A percentile compares a stretch with the other conserved stretches of the same genome.
Conservation (phyloP, 1,139 yeast species). For the Candida tetrigidarum region DNA sequence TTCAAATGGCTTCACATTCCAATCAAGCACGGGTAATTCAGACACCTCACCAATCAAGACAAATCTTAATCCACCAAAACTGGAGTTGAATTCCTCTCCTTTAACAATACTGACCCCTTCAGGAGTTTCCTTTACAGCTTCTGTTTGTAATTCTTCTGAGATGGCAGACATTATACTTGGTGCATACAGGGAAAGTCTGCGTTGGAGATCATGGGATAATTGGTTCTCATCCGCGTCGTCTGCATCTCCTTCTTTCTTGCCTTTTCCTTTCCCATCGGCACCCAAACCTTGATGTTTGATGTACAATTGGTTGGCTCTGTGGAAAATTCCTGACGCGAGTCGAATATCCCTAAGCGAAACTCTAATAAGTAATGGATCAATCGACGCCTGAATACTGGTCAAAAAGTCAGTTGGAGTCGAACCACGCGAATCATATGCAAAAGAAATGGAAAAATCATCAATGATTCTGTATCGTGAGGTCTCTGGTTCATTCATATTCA, state of each 20-base stretch:
- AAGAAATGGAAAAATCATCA: conserved; percentile 86
- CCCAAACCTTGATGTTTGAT: conserved; percentile 29
- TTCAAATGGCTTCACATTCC: conserved; percentile 76
- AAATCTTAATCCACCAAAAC: conserved; percentile 80
- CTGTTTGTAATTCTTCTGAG: conserved; percentile 23
- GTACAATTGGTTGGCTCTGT: conserved; percentile 68
- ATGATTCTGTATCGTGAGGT: conserved; percentile 68
- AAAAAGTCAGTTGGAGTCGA: conserved; percentile 60
- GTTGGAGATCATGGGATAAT: conserved; percentile 66
- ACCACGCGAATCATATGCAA: conserved; percentile 73
- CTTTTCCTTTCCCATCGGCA: conserved; percentile 23
- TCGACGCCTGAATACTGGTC: conserved; percentile 67
- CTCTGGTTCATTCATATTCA: conserved; percentile 71
- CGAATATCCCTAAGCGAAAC: conserved; percentile 87
- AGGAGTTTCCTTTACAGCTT: conserved; percentile 11
- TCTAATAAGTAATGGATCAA: conserved; percentile 82
- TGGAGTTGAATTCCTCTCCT: conserved; percentile 74
- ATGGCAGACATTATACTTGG: conserved; percentile 61
- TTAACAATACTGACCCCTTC: conserved; percentile 50
- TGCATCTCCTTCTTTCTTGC: too few species aligned
- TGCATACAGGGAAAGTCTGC: conserved; percentile 62
- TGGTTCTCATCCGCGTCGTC: conserved; percentile 38
- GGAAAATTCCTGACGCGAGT: conserved; percentile 73
- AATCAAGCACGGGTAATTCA: conserved; percentile 88
- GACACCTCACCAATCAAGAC: conserved; percentile 93